Conservation (phyloP, 108 stramenopile genomes). For the Skeletonema menzelii region DNA sequence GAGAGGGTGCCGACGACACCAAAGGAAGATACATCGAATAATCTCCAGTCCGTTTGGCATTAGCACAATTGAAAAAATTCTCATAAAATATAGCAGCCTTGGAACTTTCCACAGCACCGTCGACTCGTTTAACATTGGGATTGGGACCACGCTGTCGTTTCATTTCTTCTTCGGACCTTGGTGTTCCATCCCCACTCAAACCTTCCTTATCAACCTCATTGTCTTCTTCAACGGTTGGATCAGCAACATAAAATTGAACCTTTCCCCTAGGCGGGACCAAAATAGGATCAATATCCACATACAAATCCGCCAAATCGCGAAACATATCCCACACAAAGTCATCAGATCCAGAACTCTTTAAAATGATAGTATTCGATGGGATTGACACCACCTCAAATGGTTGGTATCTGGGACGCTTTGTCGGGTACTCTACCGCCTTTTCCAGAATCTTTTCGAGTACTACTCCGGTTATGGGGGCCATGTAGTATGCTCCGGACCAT, state of each 20-base stretch:
- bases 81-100: constrained; percentile 71
- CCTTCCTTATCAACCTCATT: constrained; percentile 2
- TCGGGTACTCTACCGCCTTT: constrained; percentile 63
- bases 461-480: constrained; percentile 81
- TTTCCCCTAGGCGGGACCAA: constrained; percentile 60
- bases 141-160: constrained; percentile 14
- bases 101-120: constrained; percentile 21
- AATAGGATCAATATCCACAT: constrained; percentile 76
- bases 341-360: constrained; percentile 57
- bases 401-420: constrained; percentile 71
- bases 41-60: constrained; percentile 68
- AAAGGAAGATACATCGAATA: constrained; percentile 38
- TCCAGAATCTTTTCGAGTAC: constrained; percentile 70
- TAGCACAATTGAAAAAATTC: constrained; percentile 63
- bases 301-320: constrained; percentile 63
- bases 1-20: not conserved
- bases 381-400: constrained; percentile 68
- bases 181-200: not conserved
- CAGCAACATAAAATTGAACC: constrained; percentile 56
- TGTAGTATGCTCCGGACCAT: constrained; percentile 72
- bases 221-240: constrained; percentile 25
- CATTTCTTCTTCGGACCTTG: not conserved
- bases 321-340: constrained; percentile 77
- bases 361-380: constrained; percentile 39
- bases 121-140: constrained; percentile 35